Conservation (phyloP, 1,284 basidiomycete genomes). For the Malassezia brasiliensis region DNA sequence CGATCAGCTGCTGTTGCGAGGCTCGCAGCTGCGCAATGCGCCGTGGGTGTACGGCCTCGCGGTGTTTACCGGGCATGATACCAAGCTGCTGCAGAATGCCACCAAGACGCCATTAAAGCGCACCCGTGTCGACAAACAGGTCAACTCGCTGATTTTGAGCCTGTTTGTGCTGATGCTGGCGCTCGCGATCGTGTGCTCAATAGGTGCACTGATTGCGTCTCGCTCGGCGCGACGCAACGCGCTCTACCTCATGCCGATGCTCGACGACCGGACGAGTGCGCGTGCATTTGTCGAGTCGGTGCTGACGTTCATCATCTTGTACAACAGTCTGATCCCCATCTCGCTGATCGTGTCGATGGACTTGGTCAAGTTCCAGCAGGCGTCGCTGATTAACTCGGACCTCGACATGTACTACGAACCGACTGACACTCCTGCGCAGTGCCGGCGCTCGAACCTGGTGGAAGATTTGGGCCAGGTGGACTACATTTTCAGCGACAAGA, state of each 20-base stretch:
- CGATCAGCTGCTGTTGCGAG: constrained; percentile 84
- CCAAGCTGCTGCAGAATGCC: constrained; percentile 85
- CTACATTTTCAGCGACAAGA: constrained; percentile 98
- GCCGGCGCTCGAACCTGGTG: constrained; percentile 89
- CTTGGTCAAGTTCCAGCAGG: constrained; percentile 96
- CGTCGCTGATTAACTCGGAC: constrained; percentile 91
- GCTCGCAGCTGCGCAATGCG: constrained; percentile 91
- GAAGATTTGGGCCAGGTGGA: constrained; percentile 98
- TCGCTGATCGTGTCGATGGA: constrained; percentile 99
- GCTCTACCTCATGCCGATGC: constrained; percentile 35
- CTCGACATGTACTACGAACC: constrained; percentile 66
- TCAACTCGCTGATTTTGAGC: constrained; percentile 94
- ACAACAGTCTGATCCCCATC: constrained; percentile 98
- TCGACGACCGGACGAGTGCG: constrained; percentile 38
- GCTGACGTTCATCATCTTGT: constrained; percentile 93
- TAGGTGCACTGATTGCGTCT: constrained; percentile 68
- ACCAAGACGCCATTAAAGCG: constrained; percentile 90
- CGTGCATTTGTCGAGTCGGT: constrained; percentile 62
- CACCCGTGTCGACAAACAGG: constrained; percentile 89
- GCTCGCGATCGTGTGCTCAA: constrained; percentile 78
- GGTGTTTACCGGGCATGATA: constrained; percentile 95
- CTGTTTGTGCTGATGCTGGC: constrained; percentile 78
- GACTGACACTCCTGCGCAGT: constrained; percentile 91
- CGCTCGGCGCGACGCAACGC: constrained; percentile 30
- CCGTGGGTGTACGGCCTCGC: constrained; percentile 90